These are phyloP conservation scores for Tolypocladium pustulatum DNA, from an alignment of 2,329 filamentous ascomycete species.

Conservation along the genomic window DNA sequence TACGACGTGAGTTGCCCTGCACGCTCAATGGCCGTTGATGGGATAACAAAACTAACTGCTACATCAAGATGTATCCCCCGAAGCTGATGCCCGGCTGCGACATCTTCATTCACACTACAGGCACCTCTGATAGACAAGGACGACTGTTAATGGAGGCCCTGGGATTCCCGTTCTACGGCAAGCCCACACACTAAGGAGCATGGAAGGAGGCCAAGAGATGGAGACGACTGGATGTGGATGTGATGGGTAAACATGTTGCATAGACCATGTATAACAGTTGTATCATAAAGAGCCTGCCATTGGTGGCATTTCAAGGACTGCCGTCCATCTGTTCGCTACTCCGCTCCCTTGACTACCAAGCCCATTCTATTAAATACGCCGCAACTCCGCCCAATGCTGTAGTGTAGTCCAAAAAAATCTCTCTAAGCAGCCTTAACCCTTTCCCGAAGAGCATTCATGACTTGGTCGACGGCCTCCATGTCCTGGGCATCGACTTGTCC, in stretches of 20 bases:
- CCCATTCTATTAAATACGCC: slow-evolving; percentile 6
- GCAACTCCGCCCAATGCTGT: slow-evolving; percentile 27
- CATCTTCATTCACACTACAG: slow-evolving; percentile 74
- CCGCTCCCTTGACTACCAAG: neutral
- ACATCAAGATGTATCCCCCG: slow-evolving; percentile 43
- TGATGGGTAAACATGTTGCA: slow-evolving; percentile 9
- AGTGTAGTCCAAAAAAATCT: neutral
- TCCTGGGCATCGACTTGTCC: slow-evolving; percentile 66
- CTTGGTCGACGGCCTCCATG: slow-evolving; percentile 74
- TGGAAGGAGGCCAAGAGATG: neutral
- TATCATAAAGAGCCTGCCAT: slow-evolving; percentile 14
- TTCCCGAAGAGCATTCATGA: slow-evolving; percentile 59
- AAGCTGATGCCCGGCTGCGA: slow-evolving; percentile 78
- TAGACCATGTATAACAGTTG: slow-evolving; percentile 23
- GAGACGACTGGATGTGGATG: neutral
- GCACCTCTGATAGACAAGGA: slow-evolving; percentile 75
- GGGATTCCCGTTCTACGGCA: slow-evolving; percentile 65
- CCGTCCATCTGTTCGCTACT: neutral
- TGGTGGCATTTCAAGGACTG: neutral
- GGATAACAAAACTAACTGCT: slow-evolving; percentile 7
- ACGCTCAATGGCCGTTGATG: neutral
- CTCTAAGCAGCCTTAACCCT: slow-evolving; percentile 24
- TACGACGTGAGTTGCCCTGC: slow-evolving; percentile 66
- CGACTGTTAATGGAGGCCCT: slow-evolving; percentile 50
- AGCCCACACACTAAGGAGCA: slow-evolving; percentile 35